Conservation (phyloP, 202 grass and related monocot genomes). For the Zizania palustris region DNA sequence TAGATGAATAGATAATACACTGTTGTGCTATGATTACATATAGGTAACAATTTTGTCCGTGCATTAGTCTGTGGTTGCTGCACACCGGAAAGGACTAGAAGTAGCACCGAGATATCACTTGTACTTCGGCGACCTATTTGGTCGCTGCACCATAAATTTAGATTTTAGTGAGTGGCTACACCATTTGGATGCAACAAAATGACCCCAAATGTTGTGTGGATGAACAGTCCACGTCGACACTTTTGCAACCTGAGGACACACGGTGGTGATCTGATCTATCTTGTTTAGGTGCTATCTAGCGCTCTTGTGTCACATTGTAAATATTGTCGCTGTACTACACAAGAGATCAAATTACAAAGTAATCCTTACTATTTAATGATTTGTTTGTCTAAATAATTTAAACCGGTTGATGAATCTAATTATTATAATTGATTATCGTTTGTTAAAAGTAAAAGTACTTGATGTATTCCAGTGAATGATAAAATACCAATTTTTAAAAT, state of each 20-base stretch:
- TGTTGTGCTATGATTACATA: background rate
- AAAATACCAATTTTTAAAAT: no score
- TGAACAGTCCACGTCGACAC: constrained; percentile 20
- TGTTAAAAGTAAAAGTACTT: no score
- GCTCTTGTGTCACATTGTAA: background rate
- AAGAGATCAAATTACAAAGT: background rate
- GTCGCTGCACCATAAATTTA: background rate
- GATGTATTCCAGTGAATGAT: no score
- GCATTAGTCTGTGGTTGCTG: background rate
- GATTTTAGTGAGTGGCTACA: background rate
- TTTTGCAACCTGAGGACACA: background rate
- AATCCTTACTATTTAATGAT: no score
- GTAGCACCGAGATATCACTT: background rate
- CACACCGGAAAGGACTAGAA: background rate
- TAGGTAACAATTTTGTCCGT: background rate
- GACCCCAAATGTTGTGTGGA: background rate
- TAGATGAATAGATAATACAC: background rate
- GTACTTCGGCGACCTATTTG: background rate
- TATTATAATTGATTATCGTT: no score
- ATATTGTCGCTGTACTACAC: no score
- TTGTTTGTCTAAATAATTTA: no score
- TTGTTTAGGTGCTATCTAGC: background rate
- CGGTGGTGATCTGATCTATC: background rate
- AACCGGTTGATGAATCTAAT: no score
- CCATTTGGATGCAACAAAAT: background rate